Evolutionary conservation across 441 rosid species (phyloP).

Genomic region (Arabidopsis hybrid): DNA sequence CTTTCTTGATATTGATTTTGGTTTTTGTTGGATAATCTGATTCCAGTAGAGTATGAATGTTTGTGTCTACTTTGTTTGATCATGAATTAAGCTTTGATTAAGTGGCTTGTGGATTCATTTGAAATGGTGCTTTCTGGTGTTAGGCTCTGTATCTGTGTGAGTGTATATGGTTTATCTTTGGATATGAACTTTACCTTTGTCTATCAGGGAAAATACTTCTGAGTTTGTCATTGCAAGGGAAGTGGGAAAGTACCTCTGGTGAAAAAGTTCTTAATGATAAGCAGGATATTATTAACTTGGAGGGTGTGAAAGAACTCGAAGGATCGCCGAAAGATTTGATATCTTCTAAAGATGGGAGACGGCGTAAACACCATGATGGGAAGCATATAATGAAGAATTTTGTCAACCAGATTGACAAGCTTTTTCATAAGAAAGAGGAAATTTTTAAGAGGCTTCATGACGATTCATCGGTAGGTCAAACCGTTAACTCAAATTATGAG

Average conservation of each 20-base stretch:
- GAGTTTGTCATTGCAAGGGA: conserved; percentile 60
- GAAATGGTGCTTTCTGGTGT: conserved; percentile 5
- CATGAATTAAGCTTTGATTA: not conserved
- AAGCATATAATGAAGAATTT: conserved; percentile 66
- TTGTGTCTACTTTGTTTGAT: too few species aligned
- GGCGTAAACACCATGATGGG: conserved; percentile 67
- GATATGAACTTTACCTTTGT: conserved; percentile 15
- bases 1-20: not conserved
- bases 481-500: conserved; percentile 63
- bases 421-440: conserved; percentile 67
- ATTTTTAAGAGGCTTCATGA: conserved; percentile 44
- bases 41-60: too few species aligned
- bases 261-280: conserved; percentile 39
- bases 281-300: conserved; percentile 43
- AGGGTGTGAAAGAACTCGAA: conserved; percentile 50
- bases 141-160: conserved; percentile 4
- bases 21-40: not conserved
- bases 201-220: conserved; percentile 76
- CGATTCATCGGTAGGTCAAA: conserved; percentile 57
- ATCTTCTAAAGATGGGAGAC: conserved; percentile 50
- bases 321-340: conserved; percentile 36
- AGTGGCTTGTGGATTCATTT: not conserved
- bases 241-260: conserved; percentile 42
- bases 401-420: conserved; percentile 59
- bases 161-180: conserved; percentile 1